These are phyloP conservation scores for Somion occarium DNA, from an alignment of 1,284 basidiomycete genomes.

Conservation along the genomic window DNA sequence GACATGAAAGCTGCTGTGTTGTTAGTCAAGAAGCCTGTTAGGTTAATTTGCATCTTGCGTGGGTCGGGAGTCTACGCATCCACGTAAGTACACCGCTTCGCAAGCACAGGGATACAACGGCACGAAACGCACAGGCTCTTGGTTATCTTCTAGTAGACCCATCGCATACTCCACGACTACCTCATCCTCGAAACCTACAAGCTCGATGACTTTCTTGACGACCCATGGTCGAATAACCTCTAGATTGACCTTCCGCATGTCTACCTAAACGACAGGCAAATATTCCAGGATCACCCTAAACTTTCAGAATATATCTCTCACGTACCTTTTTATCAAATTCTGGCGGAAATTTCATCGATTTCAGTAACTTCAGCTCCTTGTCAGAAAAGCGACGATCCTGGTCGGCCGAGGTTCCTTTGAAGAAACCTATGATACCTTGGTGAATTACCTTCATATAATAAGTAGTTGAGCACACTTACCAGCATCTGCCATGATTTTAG, in stretches of 20 bases:
- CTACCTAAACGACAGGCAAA: constrained; percentile 55
- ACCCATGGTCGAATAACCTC: constrained; percentile 92
- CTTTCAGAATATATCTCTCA: not conserved
- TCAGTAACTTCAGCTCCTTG: constrained; percentile 89
- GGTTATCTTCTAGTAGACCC: constrained; percentile 85
- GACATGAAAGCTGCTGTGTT: constrained; percentile 84
- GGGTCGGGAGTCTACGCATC: constrained; percentile 79
- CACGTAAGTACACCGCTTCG: too few relatives aligned
- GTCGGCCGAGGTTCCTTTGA: constrained; percentile 83
- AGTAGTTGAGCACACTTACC: not conserved
- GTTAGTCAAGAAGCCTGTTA: constrained; percentile 87
- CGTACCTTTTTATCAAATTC: constrained; percentile 85
- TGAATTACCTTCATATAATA: not conserved
- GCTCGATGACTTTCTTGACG: constrained; percentile 83
- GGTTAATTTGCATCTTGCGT: constrained; percentile 90
- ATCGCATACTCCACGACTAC: constrained; percentile 95
- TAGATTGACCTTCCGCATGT: constrained; percentile 92
- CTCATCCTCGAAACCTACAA: constrained; percentile 95
- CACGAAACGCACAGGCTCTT: constrained; percentile 61
- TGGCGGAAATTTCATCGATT: constrained; percentile 85
- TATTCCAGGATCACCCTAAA: not conserved
- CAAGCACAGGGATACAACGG: too few relatives aligned
- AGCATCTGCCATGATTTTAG: not conserved
- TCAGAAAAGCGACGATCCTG: constrained; percentile 90
- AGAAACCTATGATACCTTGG: constrained; percentile 54